These are phyloP conservation scores for Pyricularia sp. DNA, from an alignment of 2,329 filamentous ascomycete genomes.

Conservation along the genomic window DNA sequence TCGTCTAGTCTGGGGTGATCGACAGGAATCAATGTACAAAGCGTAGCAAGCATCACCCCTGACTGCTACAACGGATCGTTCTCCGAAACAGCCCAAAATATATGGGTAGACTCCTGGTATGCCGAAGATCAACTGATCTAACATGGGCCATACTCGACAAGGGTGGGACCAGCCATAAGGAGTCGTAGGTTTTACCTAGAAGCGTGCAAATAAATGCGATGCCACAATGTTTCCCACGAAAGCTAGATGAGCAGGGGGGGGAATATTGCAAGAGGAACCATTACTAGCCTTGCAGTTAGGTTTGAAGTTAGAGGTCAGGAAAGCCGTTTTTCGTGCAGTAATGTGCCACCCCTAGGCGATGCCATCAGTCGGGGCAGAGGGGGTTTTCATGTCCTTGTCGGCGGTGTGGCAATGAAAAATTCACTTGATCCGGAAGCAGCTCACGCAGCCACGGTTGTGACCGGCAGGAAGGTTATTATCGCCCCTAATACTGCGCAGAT, in stretches of 20 bases:
- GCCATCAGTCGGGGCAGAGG: too few relatives aligned
- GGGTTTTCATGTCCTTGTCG: not conserved
- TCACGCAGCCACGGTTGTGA: not conserved
- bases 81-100: not conserved
- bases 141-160: not conserved
- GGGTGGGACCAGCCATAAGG: not conserved
- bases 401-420: too few relatives aligned
- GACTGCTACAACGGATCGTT: not conserved
- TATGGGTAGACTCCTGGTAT: not conserved
- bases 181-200: not conserved
- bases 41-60: not conserved
- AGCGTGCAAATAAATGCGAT: not conserved
- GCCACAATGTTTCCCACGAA: not conserved
- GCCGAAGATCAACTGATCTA: not conserved
- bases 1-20: not conserved
- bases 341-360: too few relatives aligned
- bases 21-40: not conserved
- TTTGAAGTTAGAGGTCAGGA: not conserved
- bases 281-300: not conserved
- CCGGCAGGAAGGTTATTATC: not conserved
- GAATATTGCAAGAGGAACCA: not conserved
- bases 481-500: not conserved
- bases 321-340: not conserved
- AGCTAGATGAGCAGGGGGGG: not conserved
- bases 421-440: too few relatives aligned